Conservation (phyloP, 352 stramenopile species). For the Detonula confervacea region DNA sequence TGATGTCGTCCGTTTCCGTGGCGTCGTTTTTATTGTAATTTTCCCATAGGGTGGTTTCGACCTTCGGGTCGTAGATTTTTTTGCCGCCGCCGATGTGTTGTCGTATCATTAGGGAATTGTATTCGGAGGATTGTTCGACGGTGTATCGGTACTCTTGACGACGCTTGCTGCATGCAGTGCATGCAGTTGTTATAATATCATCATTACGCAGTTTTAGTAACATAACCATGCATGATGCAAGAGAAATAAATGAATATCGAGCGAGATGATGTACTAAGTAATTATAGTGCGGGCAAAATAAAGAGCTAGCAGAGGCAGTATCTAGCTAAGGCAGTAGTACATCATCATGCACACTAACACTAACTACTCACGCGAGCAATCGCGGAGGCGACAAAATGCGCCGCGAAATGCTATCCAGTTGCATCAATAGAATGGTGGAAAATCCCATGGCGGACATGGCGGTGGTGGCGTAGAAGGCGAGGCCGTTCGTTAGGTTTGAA, state of each 20-base stretch:
- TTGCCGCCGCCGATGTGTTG: conserved; percentile 46
- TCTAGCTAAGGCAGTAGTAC: too few relatives aligned
- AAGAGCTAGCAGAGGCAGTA: too few relatives aligned
- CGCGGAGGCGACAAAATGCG: conserved; percentile 43
- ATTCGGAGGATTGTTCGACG: conserved; percentile 31
- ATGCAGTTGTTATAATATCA: too few relatives aligned
- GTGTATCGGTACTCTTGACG: conserved; percentile 40
- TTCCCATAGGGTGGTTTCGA: conserved; percentile 31
- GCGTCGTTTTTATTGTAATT: conserved; percentile 8
- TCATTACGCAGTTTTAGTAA: too few relatives aligned
- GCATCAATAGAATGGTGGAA: conserved; percentile 51
- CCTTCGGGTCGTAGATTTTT: conserved; percentile 32
- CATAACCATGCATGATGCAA: too few relatives aligned
- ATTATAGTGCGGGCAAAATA: too few relatives aligned
- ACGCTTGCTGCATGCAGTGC: conserved; percentile 32
- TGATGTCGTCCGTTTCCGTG: conserved; percentile 18
- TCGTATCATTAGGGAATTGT: conserved; percentile 41
- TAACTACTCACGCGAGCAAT: conserved; percentile 49
- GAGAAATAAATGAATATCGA: too few relatives aligned
- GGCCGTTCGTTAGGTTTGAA: conserved; percentile 9
- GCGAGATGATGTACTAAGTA: conserved; percentile 30
- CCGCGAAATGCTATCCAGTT: conserved; percentile 65
- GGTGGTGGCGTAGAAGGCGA: conserved; percentile 23
- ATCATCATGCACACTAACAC: too few relatives aligned
- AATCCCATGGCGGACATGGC: conserved; percentile 36